Evolutionary conservation across 805 yeast species (phyloP).

Genomic region (Saccharomyces jurei): DNA sequence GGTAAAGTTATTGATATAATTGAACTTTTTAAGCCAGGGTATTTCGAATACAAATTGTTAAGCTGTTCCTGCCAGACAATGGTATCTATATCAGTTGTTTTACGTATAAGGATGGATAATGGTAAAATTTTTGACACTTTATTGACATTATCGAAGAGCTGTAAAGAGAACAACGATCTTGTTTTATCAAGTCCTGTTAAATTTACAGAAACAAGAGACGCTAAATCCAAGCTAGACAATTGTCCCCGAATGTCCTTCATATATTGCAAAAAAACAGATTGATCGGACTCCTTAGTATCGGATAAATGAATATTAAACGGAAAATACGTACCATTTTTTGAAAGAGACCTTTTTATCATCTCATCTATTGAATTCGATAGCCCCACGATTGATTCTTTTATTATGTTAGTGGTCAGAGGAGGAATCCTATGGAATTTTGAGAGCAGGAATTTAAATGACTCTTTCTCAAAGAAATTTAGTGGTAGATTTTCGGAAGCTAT

Average conservation of each 20-base stretch:
- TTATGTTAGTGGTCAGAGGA: neutral
- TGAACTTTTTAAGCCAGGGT: slow-evolving; percentile 3
- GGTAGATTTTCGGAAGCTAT: slow-evolving; percentile 11
- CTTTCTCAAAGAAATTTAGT: slow-evolving; percentile 3
- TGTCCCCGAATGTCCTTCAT: neutral
- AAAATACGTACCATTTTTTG: neutral
- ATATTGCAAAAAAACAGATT: neutral
- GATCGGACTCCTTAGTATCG: neutral
- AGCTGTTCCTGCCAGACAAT: neutral
- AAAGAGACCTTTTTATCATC: slow-evolving; percentile 1
- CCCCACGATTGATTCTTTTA: slow-evolving; percentile 1
- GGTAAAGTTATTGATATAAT: slow-evolving; percentile 6
- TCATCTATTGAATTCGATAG: slow-evolving; percentile 3
- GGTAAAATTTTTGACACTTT: slow-evolving; percentile 4
- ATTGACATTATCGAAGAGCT: slow-evolving; percentile 5
- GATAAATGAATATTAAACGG: neutral
- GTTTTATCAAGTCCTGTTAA: slow-evolving; percentile 4
- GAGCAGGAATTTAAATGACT: slow-evolving; percentile 3
- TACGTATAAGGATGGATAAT: slow-evolving; percentile 1
- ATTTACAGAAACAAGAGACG: slow-evolving; percentile 4
- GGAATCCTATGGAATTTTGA: neutral
- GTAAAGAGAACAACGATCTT: slow-evolving; percentile 7
- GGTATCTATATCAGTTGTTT: neutral
- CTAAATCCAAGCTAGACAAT: neutral
- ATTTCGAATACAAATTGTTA: neutral